These are phyloP conservation scores for Brassica rapa DNA, from an alignment of 345 rosid genomes.

Conservation along the genomic window DNA sequence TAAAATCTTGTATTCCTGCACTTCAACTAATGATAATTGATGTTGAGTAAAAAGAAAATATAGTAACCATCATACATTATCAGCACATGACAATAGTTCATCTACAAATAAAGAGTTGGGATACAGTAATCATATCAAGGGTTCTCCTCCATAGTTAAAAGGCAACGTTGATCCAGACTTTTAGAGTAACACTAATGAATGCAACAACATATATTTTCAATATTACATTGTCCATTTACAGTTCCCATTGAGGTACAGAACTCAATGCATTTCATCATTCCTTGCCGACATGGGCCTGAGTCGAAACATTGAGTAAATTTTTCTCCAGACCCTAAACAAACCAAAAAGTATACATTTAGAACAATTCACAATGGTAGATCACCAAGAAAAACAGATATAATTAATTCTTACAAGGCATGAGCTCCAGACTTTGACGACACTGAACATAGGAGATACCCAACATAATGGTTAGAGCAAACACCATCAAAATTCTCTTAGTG, in stretches of 20 bases:
- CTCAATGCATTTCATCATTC: not conserved
- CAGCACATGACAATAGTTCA: not conserved
- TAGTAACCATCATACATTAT: not conserved
- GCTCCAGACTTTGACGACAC: not conserved
- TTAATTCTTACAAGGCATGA: not conserved
- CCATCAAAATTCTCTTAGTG: not conserved
- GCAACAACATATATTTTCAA: not conserved
- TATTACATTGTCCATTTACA: not conserved
- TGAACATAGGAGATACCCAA: not conserved
- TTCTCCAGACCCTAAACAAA: not conserved
- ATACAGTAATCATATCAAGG: not conserved
- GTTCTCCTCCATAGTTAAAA: not conserved
- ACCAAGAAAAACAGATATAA: not conserved
- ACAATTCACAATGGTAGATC: not conserved
- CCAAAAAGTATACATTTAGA: not conserved
- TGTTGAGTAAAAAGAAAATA: too few relatives aligned
- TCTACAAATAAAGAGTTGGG: not conserved
- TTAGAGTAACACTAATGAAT: not conserved
- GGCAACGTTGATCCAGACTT: not conserved
- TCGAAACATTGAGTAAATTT: not conserved
- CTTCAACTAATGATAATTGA: too few relatives aligned
- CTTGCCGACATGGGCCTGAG: not conserved
- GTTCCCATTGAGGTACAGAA: not conserved
- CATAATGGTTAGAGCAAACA: not conserved
- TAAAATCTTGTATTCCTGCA: too few relatives aligned